Evolutionary conservation across 2,329 filamentous ascomycete genomes (phyloP), one percentile per base, ranked within the genome.

Genomic region (Epichloe baconii): DNA sequence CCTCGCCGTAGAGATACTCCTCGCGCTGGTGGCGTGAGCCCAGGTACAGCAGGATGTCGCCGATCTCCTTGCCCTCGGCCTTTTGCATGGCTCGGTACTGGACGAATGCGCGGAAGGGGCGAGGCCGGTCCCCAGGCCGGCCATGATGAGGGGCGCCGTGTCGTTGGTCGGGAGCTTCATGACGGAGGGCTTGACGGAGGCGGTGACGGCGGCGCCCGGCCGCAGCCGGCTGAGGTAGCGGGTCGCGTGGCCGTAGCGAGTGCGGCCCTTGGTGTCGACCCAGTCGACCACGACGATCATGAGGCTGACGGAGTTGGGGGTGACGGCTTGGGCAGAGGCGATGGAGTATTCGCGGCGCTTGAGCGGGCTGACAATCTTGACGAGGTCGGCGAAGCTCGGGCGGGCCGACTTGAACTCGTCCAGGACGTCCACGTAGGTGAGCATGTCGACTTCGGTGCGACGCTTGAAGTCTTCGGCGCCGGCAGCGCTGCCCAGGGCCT

Each of bases 331-430:
- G 51, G 89, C 93, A 3, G 93, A 97, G 19, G 93, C 93, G 59
- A 98, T 97, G n/a, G 88, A 95, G 78, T 98, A 98, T 71, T 98
- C 93, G 62, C 93, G 82, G 54, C 93, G 87, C 79, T 98, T 98
- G 74, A 95, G 83, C 12, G 93, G 91, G 57, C 77, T 80, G 57
- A 98, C 86, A 55, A 98, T 88, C 62, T 83, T 85, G 56, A 86
- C 79, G 52, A 98, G 84, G 60, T 97, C 89, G 64, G 89, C 80
- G 80, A 97, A 93, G 53, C 75, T 75, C 5, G 91, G 93, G 61
- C 85, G 90, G 1, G 93, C 93, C 47, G 91, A 96, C 53, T 78
- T 77, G 75, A 93, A 97, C 68, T 96, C 89, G 48, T 88, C 77
- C 21, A 98, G 76, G 37, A 98, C 76, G 62, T 98, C 93, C 41